Base-by-base conservation (phyloP, 1,139 yeast species). In the Yamadazyma epiphylla region DNA sequence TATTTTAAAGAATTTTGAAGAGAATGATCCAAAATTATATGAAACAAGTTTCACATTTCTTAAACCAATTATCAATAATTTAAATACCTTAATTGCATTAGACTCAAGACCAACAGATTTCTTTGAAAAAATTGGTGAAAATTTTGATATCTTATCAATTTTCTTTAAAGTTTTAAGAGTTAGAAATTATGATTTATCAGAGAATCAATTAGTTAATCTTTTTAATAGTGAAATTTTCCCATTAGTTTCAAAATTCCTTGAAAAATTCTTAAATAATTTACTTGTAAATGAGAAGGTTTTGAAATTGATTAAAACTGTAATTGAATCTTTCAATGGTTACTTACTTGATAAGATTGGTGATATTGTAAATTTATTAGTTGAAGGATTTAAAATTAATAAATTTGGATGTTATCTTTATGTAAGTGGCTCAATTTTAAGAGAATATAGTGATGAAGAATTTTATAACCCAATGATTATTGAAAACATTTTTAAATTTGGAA, bases 341-440 rank as follows among this genome's bases (percentile, higher is more conserved):
- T 59, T 87, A 38, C 63, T 71, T 26, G 77, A 83, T 2, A 65
- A 83, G 19, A 62, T 89, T 21, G 75, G 80, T 3, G 66, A 75
- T 9, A 70, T 87, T 29, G 89, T 88, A 1, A 72, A 66, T 34
- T 64, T 74, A 13, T 62, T 81, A 40, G 68, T 86, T 36, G 67
- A 70, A 24, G 91, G 94, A 5, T 89, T 87, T 59, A 70, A 77
- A 28, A 59, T 63, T 27, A 81, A 81, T 20, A 75, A 78, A 26
- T 76, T 63, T 48, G 96, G 96, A 2, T 85, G 95, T 53, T 89
- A 82, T 51, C 61, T 89, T 36, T 89, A 95, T 94, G 94, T 86
- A 12, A 81, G 95, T 3, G 96, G 96, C 4, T 73, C 85, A 4
- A 63, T 87, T 19, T 76, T 89, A 31, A 75, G 87, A 38, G 94